Evolutionary conservation across 805 yeast genomes (phyloP), one percentile per base, ranked within the genome.

Genomic region (Gaillardinia entomophila): DNA sequence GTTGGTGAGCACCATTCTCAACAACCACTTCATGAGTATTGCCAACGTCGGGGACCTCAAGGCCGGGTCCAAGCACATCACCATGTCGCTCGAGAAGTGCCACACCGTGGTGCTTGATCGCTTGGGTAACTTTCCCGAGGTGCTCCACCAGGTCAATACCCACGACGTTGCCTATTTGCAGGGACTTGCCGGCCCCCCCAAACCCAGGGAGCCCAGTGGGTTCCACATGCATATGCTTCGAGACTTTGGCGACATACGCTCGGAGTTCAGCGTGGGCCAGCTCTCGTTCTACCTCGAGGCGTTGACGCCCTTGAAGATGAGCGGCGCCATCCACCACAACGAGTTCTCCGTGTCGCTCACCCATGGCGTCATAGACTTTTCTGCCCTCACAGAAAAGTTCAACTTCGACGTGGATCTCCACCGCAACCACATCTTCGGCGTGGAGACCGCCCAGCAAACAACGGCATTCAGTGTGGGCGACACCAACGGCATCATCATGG

Each of bases 361-460:
- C 4, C 42, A 38, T 3, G 47, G 42, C 1, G 32, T 37, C 1
- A 14, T 42, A 2, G 36, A 37, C n/a, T 20, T 49, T 5, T 46
- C 46, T 6, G 41, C 46, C 4, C 26, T 38, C 19, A 28, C 52
- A 6, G 51, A 51, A 16, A 53, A 48, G 17, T 24, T 50, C 3
- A 45, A 50, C 6, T 28, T 49, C 10, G 50, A 45, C 4, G 24
- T 45, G 4, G 34, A 30, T 2, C n/a, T 55, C 6, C 28, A 28
- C n/a, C 40, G 41, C 2, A 28, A 33, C 2, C 36, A 45, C 2
- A 19, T 61, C 1, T 10, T 53, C 6, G 50, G 59, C 18, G 20
- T 53, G 1, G 58, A 57, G 32, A 50, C 49, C 28, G 55, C 64
- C 3, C 53, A 55, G 11, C 33, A 55, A 28, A 34, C 35, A 6